Evolutionary conservation across 2,329 filamentous ascomycete species (phyloP).

Genomic region (Calonectria pteridis): DNA sequence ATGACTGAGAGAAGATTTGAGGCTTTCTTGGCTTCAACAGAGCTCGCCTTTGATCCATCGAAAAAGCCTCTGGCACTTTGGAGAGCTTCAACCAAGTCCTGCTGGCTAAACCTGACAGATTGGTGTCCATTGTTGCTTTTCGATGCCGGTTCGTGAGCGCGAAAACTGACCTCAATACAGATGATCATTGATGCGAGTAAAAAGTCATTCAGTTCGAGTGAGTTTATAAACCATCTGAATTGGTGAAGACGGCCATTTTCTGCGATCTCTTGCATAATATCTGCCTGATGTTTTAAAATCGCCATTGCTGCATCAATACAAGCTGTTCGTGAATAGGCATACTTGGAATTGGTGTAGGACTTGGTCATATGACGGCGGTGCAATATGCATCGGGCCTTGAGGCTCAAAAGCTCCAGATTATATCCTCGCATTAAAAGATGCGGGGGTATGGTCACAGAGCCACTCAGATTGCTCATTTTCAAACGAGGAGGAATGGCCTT

Average conservation of each 20-base stretch:
- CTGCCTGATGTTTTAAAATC: slow-evolving; percentile 15
- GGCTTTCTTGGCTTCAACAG: slow-evolving; percentile 30
- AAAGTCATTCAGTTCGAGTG: slow-evolving; percentile 33
- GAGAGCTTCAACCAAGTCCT: slow-evolving; percentile 23
- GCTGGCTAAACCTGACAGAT: neutral
- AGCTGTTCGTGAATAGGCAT: slow-evolving; percentile 25
- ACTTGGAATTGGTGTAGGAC: slow-evolving; percentile 29
- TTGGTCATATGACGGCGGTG: slow-evolving; percentile 36
- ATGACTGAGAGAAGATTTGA: slow-evolving; percentile 31
- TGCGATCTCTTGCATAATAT: slow-evolving; percentile 34
- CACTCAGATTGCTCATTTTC: slow-evolving; percentile 26
- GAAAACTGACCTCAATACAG: slow-evolving; percentile 31
- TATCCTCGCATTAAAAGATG: slow-evolving; percentile 32
- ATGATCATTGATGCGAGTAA: slow-evolving; percentile 35
- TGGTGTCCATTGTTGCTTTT: neutral
- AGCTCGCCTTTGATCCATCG: slow-evolving; percentile 22
- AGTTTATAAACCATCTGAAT: slow-evolving; percentile 34
- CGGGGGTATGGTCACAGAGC: slow-evolving; percentile 28
- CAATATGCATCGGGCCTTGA: slow-evolving; percentile 31
- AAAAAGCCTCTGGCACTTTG: slow-evolving; percentile 32
- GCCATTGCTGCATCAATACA: slow-evolving; percentile 37
- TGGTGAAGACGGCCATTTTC: slow-evolving; percentile 23
- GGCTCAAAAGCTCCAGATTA: slow-evolving; percentile 31
- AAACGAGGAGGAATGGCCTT: slow-evolving; percentile 27
- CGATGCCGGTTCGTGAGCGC: neutral